Conservation (phyloP, 805 yeast genomes). For the Candida corydali region DNA sequence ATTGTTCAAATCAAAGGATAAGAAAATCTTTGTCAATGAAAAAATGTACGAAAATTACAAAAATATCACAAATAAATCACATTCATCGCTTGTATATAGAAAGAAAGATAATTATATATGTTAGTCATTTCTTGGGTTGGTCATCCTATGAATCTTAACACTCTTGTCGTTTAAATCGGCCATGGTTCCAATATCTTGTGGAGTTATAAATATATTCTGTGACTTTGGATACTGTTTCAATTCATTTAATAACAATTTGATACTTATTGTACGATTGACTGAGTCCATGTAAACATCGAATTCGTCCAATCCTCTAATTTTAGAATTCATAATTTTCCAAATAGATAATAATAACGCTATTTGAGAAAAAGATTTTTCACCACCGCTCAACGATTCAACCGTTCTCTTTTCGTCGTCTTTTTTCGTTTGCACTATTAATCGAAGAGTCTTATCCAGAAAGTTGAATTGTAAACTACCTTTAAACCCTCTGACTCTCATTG, state of each 20-base stretch:
- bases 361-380: constrained; percentile 93
- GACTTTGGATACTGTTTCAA: constrained; percentile 60
- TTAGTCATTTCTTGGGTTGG: constrained; percentile 27
- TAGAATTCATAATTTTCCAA: constrained; percentile 89
- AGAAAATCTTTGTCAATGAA: background rate
- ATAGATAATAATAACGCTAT: constrained; percentile 81
- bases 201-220: constrained; percentile 91
- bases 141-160: constrained; percentile 63
- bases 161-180: constrained; percentile 51
- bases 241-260: constrained; percentile 67
- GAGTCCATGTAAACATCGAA: constrained; percentile 98
- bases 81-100: constrained; percentile 5
- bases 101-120: background rate
- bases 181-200: constrained; percentile 78
- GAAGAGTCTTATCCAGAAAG: constrained; percentile 45
- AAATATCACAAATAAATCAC: background rate
- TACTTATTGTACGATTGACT: constrained; percentile 76
- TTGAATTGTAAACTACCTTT: constrained; percentile 69
- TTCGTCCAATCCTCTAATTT: constrained; percentile 88
- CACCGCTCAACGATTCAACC: constrained; percentile 88
- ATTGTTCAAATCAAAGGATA: background rate
- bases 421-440: constrained; percentile 59
- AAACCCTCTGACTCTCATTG: constrained; percentile 65
- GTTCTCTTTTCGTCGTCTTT: constrained; percentile 57
- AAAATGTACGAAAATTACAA: constrained; percentile 1